These are phyloP conservation scores for Phytophthora melonis DNA, from an alignment of 352 stramenopile genomes.

Conservation along the genomic window DNA sequence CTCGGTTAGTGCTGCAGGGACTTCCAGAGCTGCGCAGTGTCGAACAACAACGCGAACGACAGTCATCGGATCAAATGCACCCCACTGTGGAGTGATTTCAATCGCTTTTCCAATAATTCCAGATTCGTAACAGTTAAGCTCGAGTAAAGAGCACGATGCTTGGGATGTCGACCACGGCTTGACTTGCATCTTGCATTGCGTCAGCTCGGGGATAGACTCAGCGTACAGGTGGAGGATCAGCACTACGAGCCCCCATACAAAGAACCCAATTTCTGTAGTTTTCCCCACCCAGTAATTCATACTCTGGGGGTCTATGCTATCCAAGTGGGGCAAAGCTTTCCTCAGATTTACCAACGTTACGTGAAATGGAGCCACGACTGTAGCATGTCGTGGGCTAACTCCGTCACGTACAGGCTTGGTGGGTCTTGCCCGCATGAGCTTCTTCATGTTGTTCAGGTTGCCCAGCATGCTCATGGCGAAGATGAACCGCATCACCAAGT, in stretches of 20 bases:
- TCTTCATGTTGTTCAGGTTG: constrained; percentile 32
- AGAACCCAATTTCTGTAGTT: constrained; percentile 30
- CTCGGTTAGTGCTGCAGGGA: constrained; percentile 6
- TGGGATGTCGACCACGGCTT: constrained; percentile 45
- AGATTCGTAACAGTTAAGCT: constrained; percentile 1
- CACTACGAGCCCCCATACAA: constrained; percentile 39
- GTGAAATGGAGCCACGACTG: constrained; percentile 31
- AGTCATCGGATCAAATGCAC: background rate
- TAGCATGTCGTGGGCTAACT: constrained; percentile 5
- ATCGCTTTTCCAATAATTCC: background rate
- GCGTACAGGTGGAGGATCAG: constrained; percentile 41
- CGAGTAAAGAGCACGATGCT: constrained; percentile 49
- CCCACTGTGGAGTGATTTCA: background rate
- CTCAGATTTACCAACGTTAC: constrained; percentile 16
- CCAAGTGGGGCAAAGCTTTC: constrained; percentile 4
- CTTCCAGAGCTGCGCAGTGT: background rate
- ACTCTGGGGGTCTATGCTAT: background rate
- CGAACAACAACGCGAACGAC: background rate
- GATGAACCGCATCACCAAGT: constrained; percentile 19
- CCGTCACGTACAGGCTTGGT: background rate
- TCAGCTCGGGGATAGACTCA: constrained; percentile 3
- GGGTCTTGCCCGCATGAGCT: constrained; percentile 18
- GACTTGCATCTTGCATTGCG: constrained; percentile 45
- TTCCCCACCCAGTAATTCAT: constrained; percentile 29
- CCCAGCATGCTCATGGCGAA: constrained; percentile 22